Base-by-base conservation (phyloP, 2,329 filamentous ascomycete genomes). In the Alternaria arborescens region DNA sequence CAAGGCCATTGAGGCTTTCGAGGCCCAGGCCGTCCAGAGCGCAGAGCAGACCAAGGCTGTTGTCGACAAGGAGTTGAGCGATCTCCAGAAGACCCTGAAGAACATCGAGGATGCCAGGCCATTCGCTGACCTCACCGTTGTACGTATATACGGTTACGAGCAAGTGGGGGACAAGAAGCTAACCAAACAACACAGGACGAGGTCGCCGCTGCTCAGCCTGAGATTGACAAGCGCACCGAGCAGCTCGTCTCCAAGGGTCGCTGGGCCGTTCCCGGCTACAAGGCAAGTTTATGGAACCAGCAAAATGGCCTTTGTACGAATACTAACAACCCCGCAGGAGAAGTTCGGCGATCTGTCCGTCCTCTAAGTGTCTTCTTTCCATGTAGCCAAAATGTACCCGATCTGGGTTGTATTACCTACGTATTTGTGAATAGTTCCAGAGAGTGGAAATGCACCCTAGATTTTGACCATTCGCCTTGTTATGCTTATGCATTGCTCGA, bases 181-280 rank as follows among this genome's bases (percentile, higher is more conserved):
- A 65, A 74, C 58, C 11, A n/a, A n/a, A 62, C 44, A 38, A 22
- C 59, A 67, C 76, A 97, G 93, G 95, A 98, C 81, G 95, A 99
- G 78, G 91, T 99, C 81, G 92, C 92, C 65, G 89, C 92, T 73
- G 95, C 94, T 75, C 92, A 94, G 82, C 94, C 95, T 75, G 94
- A 97, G 72, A 97, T 99, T 82, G 94, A 98, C 85, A 89, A 97
- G 88, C 96, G 96, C 88, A 97, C 94, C 75, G 85, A 89, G 76
- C 89, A 95, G 84, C 89, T 99, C 80, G 94, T 99, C 70, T 92
- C 92, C 82, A 97, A 96, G 90, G 94, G 94, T 82, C 92, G 93
- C 89, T 99, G 95, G 95, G 88, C 90, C 85, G 94, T 97, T 78
- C 94, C 95, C 68, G 95, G 95, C 80, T 99, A 99, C 91, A 97